Percentiles rank a stretch among this genome's conserved stretches.
phyloP scores from a whole-genome alignment of 2,329 filamentous ascomycete species.

The Ampelomyces quisqualis region DNA sequence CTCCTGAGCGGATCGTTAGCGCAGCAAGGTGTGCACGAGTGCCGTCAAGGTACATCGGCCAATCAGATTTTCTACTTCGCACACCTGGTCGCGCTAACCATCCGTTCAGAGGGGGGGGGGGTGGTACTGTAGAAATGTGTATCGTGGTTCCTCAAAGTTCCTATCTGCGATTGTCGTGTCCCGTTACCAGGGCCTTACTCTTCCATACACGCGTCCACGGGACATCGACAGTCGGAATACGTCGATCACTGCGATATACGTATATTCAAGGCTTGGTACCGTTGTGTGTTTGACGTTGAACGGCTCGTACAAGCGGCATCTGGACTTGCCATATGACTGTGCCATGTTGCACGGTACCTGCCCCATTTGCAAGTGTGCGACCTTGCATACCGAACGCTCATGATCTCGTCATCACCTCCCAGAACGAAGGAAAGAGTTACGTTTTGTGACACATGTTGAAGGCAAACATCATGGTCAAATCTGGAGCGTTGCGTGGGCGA shows the following conservation, averaged over 20 bases:
- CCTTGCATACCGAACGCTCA: not conserved
- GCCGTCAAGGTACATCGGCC: no score
- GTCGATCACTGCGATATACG: constrained; percentile 23
- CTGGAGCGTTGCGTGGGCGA: not conserved
- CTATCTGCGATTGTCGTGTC: constrained; percentile 15
- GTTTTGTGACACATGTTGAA: not conserved
- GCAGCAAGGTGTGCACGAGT: no score
- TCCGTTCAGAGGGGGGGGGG: no score
- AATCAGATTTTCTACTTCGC: no score
- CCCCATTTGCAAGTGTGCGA: not conserved
- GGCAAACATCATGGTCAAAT: not conserved
- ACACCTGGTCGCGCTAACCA: no score
- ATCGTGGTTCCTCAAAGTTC: constrained; percentile 1
- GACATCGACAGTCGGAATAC: constrained; percentile 12
- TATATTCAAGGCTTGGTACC: not conserved
- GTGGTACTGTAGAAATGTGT: no score
- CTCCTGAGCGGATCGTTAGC: no score
- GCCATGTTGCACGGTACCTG: constrained; percentile 1
- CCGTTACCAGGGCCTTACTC: constrained; percentile 3
- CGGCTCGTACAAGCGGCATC: not conserved
- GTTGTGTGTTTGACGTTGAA: not conserved
- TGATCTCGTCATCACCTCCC: not conserved
- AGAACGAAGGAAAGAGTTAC: not conserved
- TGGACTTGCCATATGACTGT: not conserved
- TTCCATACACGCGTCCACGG: constrained; percentile 9